A percentile compares a stretch with the other conserved stretches of the same genome.
Conservation (phyloP, 2,329 filamentous ascomycete genomes). For the Aquanectria penicillioides region DNA sequence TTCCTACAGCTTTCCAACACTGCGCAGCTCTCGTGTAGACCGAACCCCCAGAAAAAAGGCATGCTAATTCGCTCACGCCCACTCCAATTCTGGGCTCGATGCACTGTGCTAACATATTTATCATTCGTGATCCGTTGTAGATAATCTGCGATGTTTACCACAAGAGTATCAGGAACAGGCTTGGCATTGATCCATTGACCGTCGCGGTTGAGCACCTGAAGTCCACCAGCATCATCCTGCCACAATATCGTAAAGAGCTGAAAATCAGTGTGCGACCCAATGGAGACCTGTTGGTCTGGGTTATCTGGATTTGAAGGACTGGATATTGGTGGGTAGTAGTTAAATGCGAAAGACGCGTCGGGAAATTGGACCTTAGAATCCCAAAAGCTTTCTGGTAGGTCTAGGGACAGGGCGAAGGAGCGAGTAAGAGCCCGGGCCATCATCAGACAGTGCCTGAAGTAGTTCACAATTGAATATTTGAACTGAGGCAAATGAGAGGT, state of each 20-base stretch:
- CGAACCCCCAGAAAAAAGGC: constrained; percentile 1
- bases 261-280: constrained; percentile 4
- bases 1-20: neutral
- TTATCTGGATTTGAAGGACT: neutral
- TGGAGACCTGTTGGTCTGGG: neutral
- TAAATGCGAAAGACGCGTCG: constrained; percentile 4
- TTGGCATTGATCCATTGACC: neutral
- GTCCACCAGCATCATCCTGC: constrained; percentile 1
- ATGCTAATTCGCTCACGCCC: neutral
- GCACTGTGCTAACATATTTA: neutral
- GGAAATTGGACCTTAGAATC: constrained; percentile 1
- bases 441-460: neutral
- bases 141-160: constrained; percentile 2
- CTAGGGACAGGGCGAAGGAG: neutral
- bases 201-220: neutral
- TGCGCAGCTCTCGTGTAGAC: neutral
- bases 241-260: constrained; percentile 2
- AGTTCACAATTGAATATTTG: neutral
- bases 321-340: constrained; percentile 2
- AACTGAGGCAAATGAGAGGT: neutral
- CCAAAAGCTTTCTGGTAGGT: constrained; percentile 1
- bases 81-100: neutral
- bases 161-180: neutral
- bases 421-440: neutral
- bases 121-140: neutral